Percentiles rank a stretch among this genome's conserved stretches.
Conservation (phyloP, 495 filamentous ascomycete species). For the Penicillium nucicola region DNA sequence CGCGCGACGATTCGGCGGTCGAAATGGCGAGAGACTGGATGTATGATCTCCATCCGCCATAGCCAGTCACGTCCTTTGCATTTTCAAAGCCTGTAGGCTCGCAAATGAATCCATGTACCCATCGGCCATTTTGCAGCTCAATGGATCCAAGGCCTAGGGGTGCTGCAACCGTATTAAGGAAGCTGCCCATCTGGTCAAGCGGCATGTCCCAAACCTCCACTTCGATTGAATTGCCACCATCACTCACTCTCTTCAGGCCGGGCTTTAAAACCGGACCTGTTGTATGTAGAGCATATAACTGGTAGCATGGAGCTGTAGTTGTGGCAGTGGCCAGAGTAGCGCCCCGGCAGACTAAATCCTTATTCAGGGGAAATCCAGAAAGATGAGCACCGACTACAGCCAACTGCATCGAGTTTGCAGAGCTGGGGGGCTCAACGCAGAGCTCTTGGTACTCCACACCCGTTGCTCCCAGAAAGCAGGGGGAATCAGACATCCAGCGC, state of each 20-base stretch:
- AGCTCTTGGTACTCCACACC: slow-evolving; percentile 50
- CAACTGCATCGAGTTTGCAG: neutral
- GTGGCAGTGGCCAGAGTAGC: slow-evolving; percentile 9
- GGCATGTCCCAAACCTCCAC: slow-evolving; percentile 19
- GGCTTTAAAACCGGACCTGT: slow-evolving; percentile 6
- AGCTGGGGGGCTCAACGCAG: neutral
- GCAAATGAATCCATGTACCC: slow-evolving; percentile 18
- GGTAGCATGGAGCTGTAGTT: slow-evolving; percentile 8
- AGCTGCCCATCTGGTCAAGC: slow-evolving; percentile 7
- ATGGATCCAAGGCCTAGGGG: slow-evolving; percentile 17
- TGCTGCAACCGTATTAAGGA: slow-evolving; percentile 9
- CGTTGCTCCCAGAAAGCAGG: slow-evolving; percentile 23
- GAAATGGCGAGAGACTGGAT: slow-evolving; percentile 4
- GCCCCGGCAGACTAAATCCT: slow-evolving; percentile 27
- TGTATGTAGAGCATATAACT: neutral
- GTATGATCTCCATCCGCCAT: slow-evolving; percentile 13
- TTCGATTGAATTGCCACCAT: slow-evolving; percentile 32
- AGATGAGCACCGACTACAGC: slow-evolving; percentile 22
- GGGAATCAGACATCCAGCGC: slow-evolving; percentile 7
- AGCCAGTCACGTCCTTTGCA: slow-evolving; percentile 13
- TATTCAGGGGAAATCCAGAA: slow-evolving; percentile 20
- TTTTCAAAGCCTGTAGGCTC: slow-evolving; percentile 8
- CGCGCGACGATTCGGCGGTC: neutral
- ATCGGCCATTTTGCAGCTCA: slow-evolving; percentile 13
- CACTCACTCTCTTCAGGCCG: slow-evolving; percentile 37